A percentile compares a stretch with the other conserved stretches of the same genome.
Evolutionary conservation across 306 rosid genomes (phyloP).

Genomic region (Macrotyloma uniflorum): DNA sequence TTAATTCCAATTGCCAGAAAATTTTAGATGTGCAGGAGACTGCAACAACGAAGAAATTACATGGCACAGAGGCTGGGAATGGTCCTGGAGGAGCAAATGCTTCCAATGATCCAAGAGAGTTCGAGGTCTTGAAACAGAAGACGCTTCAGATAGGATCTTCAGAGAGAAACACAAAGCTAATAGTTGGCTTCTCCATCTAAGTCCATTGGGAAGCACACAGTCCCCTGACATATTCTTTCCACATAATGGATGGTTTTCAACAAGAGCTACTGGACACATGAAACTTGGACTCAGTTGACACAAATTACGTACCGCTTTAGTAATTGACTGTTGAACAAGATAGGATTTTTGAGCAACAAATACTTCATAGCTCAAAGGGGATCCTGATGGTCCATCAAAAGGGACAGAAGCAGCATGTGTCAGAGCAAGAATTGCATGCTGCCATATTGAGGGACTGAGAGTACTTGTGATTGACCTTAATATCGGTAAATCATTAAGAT

Average conservation of each 20-base stretch:
- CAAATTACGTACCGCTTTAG: slow-evolving; percentile 43
- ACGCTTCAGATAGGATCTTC: slow-evolving; percentile 48
- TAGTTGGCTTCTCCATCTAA: slow-evolving; percentile 54
- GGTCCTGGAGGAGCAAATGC: slow-evolving; percentile 34
- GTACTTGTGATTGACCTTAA: slow-evolving; percentile 52
- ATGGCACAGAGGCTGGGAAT: slow-evolving; percentile 39
- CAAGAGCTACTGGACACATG: slow-evolving; percentile 54
- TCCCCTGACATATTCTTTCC: slow-evolving; percentile 37
- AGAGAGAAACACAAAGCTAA: slow-evolving; percentile 55
- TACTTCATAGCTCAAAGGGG: slow-evolving; percentile 51
- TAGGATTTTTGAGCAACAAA: slow-evolving; percentile 51
- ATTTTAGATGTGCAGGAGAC: slow-evolving; percentile 49
- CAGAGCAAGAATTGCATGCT: slow-evolving; percentile 48
- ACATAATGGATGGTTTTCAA: slow-evolving; percentile 58
- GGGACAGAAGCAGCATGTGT: slow-evolving; percentile 68
- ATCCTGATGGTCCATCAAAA: slow-evolving; percentile 57
- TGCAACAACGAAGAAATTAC: slow-evolving; percentile 47
- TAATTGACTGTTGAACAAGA: slow-evolving; percentile 54
- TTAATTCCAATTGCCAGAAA: slow-evolving; percentile 40
- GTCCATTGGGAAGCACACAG: slow-evolving; percentile 44
- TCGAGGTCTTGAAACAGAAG: slow-evolving; percentile 35
- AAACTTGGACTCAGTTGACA: slow-evolving; percentile 39
- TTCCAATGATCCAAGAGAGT: slow-evolving; percentile 40
- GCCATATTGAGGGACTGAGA: slow-evolving; percentile 59
- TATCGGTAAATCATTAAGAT: slow-evolving; percentile 50